Evolutionary conservation across 164 flowering plant species (phyloP), one percentile per base, ranked within the genome.

Genomic region (Protea cynaroides): DNA sequence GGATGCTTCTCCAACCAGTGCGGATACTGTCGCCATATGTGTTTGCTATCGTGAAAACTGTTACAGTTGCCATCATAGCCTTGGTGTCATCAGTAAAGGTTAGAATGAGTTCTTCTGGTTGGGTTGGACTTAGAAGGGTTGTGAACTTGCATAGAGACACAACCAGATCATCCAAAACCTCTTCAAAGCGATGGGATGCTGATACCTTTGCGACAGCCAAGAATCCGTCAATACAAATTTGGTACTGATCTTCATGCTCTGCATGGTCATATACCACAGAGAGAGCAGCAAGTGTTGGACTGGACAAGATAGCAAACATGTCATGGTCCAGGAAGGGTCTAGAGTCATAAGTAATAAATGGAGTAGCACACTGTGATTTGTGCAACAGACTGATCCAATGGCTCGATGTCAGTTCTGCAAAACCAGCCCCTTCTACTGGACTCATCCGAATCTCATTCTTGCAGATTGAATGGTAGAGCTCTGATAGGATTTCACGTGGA

Each of bases 221-320:
- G 64, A 79, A 79, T 10, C 82, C 82, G 56, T 76, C 80, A 21
- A 75, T 59, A 65, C 82, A 76, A 10, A 63, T 74, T 61, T 71
- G 77, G 63, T 63, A 69, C 22, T 74, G 72, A 53, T 76, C 72
- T 65, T 76, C 76, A 18, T 74, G 73, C 63, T 79, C 78, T 19
- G 78, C 78, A 44, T 76, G 76, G 61, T 76, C 82, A 62, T 73
- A 76, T 25, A 79, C 78, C 21, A 79, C 82, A 44, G 79, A 79
- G n/a, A 79, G 61, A 21, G 82, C 82, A 61, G 82, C 82, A 51
- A 79, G 69, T 56, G 82, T 74, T 7, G 82, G 82, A 43, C 82
- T 78, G 4, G 82, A 79, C 72, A 79, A 65, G 61, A 79, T 71
- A 12, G 76, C 72, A 67, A 79, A 79, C 78, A 79, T 76, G 59